Evolutionary conservation across 2,329 filamentous ascomycete species (phyloP).

Genomic region (Lachnellula subtilissima): DNA sequence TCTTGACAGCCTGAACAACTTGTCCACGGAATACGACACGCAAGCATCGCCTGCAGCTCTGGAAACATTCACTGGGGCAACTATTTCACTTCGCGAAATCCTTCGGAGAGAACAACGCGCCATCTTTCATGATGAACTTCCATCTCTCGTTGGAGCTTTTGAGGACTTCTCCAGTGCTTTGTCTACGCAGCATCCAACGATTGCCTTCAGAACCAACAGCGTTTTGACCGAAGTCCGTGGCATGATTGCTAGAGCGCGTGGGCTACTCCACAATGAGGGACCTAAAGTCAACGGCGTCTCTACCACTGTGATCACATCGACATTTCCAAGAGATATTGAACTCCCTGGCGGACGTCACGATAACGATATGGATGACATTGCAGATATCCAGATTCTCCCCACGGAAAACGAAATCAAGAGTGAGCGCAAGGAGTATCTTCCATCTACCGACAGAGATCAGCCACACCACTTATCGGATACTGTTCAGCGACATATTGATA

Average conservation of each 20-base stretch:
- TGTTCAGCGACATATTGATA: slow-evolving; percentile 31
- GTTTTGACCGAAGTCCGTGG: slow-evolving; percentile 11
- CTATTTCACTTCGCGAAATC: slow-evolving; percentile 21
- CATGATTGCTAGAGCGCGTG: slow-evolving; percentile 13
- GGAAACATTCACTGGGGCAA: slow-evolving; percentile 12
- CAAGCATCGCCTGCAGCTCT: neutral
- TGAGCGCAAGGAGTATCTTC: slow-evolving; percentile 27
- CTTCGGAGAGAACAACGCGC: slow-evolving; percentile 20
- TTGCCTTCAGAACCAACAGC: slow-evolving; percentile 9
- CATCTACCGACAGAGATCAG: slow-evolving; percentile 27
- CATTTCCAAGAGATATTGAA: slow-evolving; percentile 13
- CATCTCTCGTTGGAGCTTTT: slow-evolving; percentile 15
- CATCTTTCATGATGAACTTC: slow-evolving; percentile 24
- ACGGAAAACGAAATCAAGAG: slow-evolving; percentile 5
- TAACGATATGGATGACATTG: slow-evolving; percentile 3
- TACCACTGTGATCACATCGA: slow-evolving; percentile 12
- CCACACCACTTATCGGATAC: slow-evolving; percentile 25
- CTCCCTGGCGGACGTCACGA: slow-evolving; percentile 14
- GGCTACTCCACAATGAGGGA: slow-evolving; percentile 7
- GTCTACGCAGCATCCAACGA: neutral
- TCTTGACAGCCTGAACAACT: slow-evolving; percentile 9
- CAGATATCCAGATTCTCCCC: slow-evolving; percentile 2
- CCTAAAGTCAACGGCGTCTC: slow-evolving; percentile 5
- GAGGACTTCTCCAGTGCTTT: slow-evolving; percentile 3
- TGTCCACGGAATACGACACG: neutral